phyloP scores from a whole-genome alignment of 352 stramenopile species.

The Detonula confervacea region DNA sequence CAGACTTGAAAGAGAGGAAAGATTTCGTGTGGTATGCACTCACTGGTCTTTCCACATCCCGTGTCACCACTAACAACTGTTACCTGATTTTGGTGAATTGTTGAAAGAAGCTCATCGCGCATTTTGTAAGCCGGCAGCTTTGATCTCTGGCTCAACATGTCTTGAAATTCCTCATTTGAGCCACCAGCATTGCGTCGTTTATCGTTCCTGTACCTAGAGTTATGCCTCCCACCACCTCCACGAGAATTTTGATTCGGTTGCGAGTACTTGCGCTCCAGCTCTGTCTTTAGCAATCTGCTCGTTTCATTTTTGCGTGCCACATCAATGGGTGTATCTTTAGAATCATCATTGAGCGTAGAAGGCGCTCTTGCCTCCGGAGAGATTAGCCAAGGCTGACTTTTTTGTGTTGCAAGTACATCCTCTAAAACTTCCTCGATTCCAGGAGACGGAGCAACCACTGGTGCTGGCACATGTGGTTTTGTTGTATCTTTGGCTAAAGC shows the following conservation, averaged over 20 bases:
- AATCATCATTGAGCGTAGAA: constrained; percentile 28
- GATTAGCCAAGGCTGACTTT: constrained; percentile 81
- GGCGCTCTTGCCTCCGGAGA: constrained; percentile 69
- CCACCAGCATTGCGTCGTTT: neutral
- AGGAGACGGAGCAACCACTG: constrained; percentile 63
- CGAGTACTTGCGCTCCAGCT: constrained; percentile 60
- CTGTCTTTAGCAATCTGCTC: constrained; percentile 50
- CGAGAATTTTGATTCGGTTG: constrained; percentile 15
- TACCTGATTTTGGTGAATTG: constrained; percentile 52
- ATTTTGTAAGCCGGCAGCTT: constrained; percentile 62
- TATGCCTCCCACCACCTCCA: constrained; percentile 3
- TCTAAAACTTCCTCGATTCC: constrained; percentile 68
- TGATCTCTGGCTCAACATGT: constrained; percentile 49
- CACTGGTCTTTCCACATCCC: constrained; percentile 45
- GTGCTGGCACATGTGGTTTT: constrained; percentile 51
- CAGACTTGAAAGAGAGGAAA: neutral
- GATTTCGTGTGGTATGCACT: constrained; percentile 1
- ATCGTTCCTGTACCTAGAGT: constrained; percentile 19
- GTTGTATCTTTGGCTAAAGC: constrained; percentile 13
- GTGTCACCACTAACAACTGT: constrained; percentile 76
- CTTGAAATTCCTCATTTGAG: constrained; percentile 52
- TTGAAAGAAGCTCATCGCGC: constrained; percentile 44
- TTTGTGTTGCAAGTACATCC: constrained; percentile 63
- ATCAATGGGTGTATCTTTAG: constrained; percentile 6
- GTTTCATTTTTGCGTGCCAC: constrained; percentile 50